These are phyloP conservation scores for Penicillium tannophilum DNA, from an alignment of 495 filamentous ascomycete genomes.

Conservation along the genomic window DNA sequence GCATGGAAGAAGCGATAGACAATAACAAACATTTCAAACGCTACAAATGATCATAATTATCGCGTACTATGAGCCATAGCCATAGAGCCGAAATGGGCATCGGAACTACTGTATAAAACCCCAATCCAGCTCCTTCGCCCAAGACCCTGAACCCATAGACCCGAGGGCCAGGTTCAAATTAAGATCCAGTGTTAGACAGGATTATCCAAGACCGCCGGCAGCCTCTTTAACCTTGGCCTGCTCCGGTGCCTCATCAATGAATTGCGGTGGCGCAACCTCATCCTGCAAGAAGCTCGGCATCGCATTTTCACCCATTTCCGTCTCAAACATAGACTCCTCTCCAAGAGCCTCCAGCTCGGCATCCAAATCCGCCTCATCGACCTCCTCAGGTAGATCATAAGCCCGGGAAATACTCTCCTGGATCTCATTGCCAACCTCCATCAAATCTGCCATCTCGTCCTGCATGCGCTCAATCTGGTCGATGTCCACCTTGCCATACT, in stretches of 20 bases:
- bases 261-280: slow-evolving; percentile 75
- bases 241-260: slow-evolving; percentile 81
- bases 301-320: slow-evolving; percentile 58
- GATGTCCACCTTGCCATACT: slow-evolving; percentile 96
- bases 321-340: slow-evolving; percentile 80
- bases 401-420: slow-evolving; percentile 92
- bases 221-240: slow-evolving; percentile 76
- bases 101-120: neutral
- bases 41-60: slow-evolving; percentile 3
- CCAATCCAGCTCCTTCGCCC: slow-evolving; percentile 16
- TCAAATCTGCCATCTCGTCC: slow-evolving; percentile 98
- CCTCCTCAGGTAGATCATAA: slow-evolving; percentile 96
- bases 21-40: slow-evolving; percentile 5
- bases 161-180: too few relatives aligned
- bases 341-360: slow-evolving; percentile 94
- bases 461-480: slow-evolving; percentile 98
- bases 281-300: slow-evolving; percentile 89
- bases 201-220: slow-evolving; percentile 43
- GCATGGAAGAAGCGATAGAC: neutral
- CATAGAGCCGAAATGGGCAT: neutral
- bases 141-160: neutral
- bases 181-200: neutral
- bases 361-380: slow-evolving; percentile 96
- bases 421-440: slow-evolving; percentile 98
- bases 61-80: neutral